Percentiles rank a stretch among this genome's conserved stretches.
phyloP scores from a whole-genome alignment of 208 protist genomes.

The Trypanosoma theileri region DNA sequence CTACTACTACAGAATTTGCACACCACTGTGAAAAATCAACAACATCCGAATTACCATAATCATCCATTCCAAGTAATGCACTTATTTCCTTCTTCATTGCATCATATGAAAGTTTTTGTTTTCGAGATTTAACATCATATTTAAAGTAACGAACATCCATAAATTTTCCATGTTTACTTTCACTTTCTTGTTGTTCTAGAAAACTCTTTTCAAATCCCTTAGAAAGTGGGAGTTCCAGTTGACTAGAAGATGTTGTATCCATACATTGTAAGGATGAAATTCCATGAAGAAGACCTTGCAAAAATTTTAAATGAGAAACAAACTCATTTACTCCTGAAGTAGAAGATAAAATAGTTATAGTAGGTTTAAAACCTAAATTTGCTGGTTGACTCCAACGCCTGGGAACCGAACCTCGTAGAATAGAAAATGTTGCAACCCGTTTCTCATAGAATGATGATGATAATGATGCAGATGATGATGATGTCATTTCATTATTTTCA shows the following conservation, averaged over 20 bases:
- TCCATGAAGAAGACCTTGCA: constrained; percentile 34
- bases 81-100: constrained; percentile 33
- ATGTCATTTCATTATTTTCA: background rate
- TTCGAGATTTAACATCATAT: constrained; percentile 59
- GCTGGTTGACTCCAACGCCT: constrained; percentile 77
- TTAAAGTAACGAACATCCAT: constrained; percentile 34
- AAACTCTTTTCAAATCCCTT: constrained; percentile 54
- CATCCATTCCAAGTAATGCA: background rate
- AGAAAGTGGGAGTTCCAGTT: constrained; percentile 52
- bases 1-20: background rate
- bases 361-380: constrained; percentile 68
- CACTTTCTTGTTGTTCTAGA: constrained; percentile 11
- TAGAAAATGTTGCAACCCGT: constrained; percentile 50
- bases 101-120: constrained; percentile 31
- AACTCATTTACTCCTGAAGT: constrained; percentile 23
- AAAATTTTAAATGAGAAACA: constrained; percentile 38
- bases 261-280: constrained; percentile 43
- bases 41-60: background rate
- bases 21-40: constrained; percentile 27
- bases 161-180: background rate
- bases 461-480: background rate
- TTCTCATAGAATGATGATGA: background rate
- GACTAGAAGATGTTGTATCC: constrained; percentile 56
- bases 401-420: constrained; percentile 78
- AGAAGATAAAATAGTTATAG: constrained; percentile 50